phyloP scores from a whole-genome alignment of 768 basidiomycete species.

The Collybiopsis confluens region DNA sequence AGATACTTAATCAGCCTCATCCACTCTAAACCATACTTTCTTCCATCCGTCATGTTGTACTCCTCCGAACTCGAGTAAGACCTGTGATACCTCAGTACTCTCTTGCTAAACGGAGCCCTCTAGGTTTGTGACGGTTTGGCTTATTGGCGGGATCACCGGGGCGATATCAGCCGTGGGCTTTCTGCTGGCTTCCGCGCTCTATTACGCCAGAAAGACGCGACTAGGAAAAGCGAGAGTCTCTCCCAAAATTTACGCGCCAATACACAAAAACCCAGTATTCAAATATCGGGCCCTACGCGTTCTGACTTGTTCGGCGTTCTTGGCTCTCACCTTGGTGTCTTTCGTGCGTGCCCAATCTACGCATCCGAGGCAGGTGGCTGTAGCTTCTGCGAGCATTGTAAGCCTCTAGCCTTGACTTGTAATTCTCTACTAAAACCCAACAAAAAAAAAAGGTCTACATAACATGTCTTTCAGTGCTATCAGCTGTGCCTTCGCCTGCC shows the following conservation, averaged over 20 bases:
- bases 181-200: neutral
- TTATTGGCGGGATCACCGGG: neutral
- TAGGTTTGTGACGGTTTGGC: neutral
- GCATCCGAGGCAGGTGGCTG: neutral
- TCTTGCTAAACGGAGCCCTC: neutral
- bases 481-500: neutral
- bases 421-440: too few species aligned
- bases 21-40: too few species aligned
- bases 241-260: neutral
- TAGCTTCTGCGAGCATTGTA: neutral
- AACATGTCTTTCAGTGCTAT: neutral
- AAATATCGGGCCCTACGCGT: conserved; percentile 3
- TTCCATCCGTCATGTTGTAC: too few species aligned
- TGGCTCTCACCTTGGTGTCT: neutral
- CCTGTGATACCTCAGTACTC: neutral
- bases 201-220: neutral
- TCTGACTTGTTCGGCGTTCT: neutral
- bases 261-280: neutral
- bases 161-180: neutral
- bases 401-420: neutral
- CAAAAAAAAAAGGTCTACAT: neutral
- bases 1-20: too few species aligned
- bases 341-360: neutral
- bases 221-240: neutral
- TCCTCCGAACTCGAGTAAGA: neutral